Evolutionary conservation across 176 grass and related monocot species (phyloP), one percentile per base, ranked within the genome.

Genomic region (Eragrostis curvula): DNA sequence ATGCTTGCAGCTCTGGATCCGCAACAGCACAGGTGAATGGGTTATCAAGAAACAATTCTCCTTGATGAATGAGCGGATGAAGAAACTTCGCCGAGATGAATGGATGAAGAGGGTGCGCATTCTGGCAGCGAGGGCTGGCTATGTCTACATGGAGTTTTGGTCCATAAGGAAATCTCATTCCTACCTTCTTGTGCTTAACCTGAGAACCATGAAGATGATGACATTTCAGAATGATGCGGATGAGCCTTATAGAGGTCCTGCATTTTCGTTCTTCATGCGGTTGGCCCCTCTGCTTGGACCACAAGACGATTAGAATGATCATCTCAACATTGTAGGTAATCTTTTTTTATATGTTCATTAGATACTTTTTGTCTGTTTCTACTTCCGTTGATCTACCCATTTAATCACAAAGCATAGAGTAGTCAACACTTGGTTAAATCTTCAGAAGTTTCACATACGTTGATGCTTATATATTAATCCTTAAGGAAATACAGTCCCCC

Each of bases 141-240:
- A 36, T 36, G 32, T 36, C 32, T 36, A 36, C 32, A 36, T 36
- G 4, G 32, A 36, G 32, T 36, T 36, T 36, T 36, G 32, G 32
- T 36, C 32, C 32, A 36, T 36, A 2, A 36, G 63, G 63, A 66
- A 66, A 8, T 2, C 59, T 3, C 12, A 23, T 9, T 84, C 81
- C 48, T 84, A 84, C 74, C 49, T 84, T 66, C 81, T 75, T 18
- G 81, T 84, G 47, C 62, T 75, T 10, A 65, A 84, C 2, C 61
- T 84, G n/a, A 57, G 74, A 51, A 84, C 71, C 16, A 30, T 30
- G n/a, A 84, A 84, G 61, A 49, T 67, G 81, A 23, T 14, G 12
- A 29, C 67, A 3, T 61, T 81, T 14, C 36, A 0, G 47, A 67
- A 84, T 39, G 15, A 75, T 29, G 20, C 24, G 1, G 61, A 23